Evolutionary conservation across 2,329 filamentous ascomycete genomes (phyloP), one percentile per base, ranked within the genome.

Genomic region (Microdochium trichocladiopsis): DNA sequence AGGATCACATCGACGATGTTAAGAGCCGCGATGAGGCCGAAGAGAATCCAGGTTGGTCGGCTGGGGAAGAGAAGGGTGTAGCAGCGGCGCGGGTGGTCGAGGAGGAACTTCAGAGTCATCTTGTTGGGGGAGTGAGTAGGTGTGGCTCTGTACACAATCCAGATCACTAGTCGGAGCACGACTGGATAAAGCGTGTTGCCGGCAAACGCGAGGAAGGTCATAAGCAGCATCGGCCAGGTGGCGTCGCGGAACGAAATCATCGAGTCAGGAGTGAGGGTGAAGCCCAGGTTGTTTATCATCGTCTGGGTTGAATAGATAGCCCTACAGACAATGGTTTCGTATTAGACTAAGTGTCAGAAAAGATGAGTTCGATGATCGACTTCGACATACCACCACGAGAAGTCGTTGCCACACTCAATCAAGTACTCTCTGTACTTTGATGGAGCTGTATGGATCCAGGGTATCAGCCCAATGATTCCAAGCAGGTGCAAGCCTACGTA

Each of bases 31-130:
- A 83, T 69, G 25, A 76, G 73, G 24, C 69, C 64, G 2, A 79
- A 69, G 0, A 84, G 71, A 57, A 76, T 77, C 79, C 79, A 84
- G 0, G 82, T 85, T 9, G 80, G 75, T n/a, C 68, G 66, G 28
- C 74, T 72, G 0, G 81, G 82, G 58, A 86, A 86, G 3, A 86
- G 72, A 2, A 82, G 73, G 3, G 80, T 84, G 59, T 82, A 86
- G 57, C 81, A 84, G 6, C 83, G 71, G 47, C 82, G 73, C 0
- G 82, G 83, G 61, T 87, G 80, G 50, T 84, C 75, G 11, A 87
- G 73, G 1, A 86, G 68, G 56, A 85, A 86, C 1, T 69, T 65
- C 0, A 85, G 65, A 0, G 77, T 64, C 33, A 76, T 73, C 2
- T 67, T 65, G 48, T 71, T 72, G 1, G 64, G 59, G 0, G 70